These are phyloP conservation scores for Royoungia palumana DNA, from an alignment of 768 basidiomycete species.

Conservation along the genomic window DNA sequence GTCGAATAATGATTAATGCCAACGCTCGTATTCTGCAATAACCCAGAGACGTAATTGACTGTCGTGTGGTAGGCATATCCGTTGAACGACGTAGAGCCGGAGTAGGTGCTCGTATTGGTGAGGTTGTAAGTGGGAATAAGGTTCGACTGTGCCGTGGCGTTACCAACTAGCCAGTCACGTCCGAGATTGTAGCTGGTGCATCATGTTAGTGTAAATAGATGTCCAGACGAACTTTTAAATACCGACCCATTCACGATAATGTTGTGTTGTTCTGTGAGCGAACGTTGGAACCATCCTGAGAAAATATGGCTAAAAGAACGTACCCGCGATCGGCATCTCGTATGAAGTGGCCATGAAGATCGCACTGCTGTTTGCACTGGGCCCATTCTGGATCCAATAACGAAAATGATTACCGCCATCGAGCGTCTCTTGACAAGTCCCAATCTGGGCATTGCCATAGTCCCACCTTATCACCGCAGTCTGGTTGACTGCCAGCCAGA, in stretches of 20 bases:
- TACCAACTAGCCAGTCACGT: conserved; percentile 84
- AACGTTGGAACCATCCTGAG: neutral
- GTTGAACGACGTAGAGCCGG: conserved; percentile 57
- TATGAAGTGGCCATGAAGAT: conserved; percentile 75
- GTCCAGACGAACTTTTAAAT: neutral
- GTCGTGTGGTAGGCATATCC: conserved; percentile 74
- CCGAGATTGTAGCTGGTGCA: conserved; percentile 66
- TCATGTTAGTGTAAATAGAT: neutral
- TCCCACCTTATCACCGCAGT: conserved; percentile 83
- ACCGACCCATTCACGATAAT: conserved; percentile 68
- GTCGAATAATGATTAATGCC: conserved; percentile 66
- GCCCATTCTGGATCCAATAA: conserved; percentile 83
- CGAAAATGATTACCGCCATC: conserved; percentile 86
- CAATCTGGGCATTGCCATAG: conserved; percentile 76
- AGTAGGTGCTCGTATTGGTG: conserved; percentile 54
- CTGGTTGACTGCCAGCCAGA: conserved; percentile 59
- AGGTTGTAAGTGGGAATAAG: conserved; percentile 23
- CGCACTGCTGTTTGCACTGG: conserved; percentile 60
- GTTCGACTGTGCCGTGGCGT: conserved; percentile 54
- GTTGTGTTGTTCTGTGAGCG: conserved; percentile 53
- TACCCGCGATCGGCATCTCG: conserved; percentile 62
- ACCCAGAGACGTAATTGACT: conserved; percentile 64
- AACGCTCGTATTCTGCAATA: conserved; percentile 64
- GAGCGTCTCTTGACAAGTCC: conserved; percentile 82
- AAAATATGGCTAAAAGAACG: conserved; percentile 13